Percentiles rank a stretch among this genome's conserved stretches.
These are phyloP conservation scores for Paramecium biaurelia DNA, from an alignment of 73 alveolate genomes.

Conservation along the genomic window DNA sequence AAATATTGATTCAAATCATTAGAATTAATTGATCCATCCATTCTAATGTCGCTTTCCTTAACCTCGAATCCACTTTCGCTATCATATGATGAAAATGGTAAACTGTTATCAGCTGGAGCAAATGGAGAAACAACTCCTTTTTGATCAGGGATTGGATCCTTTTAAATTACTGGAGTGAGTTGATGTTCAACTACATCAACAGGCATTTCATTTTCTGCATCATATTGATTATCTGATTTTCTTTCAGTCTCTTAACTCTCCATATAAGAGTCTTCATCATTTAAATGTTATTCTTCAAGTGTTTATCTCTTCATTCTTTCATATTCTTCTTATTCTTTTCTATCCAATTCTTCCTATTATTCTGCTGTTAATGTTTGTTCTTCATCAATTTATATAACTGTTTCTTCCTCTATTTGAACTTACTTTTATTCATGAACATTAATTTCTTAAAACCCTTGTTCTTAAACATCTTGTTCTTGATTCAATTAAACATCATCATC, in stretches of 20 bases:
- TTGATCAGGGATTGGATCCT: neutral
- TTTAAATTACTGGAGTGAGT: neutral
- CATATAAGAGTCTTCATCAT: neutral
- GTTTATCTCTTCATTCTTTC: neutral
- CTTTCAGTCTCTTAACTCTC: neutral
- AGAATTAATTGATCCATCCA: neutral
- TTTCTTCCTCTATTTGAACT: neutral
- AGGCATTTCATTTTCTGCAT: neutral
- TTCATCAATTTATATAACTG: neutral
- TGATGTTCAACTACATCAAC: conserved; percentile 46
- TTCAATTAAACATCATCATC: conserved; percentile 21
- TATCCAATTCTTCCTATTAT: neutral
- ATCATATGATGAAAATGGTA: conserved; percentile 9
- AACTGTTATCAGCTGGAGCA: conserved; percentile 35
- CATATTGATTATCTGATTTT: neutral
- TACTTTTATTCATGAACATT: neutral
- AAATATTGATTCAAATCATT: neutral
- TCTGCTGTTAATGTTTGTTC: neutral
- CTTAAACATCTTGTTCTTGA: neutral
- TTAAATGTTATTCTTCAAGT: neutral
- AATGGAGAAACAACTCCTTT: conserved; percentile 43
- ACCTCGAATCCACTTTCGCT: conserved; percentile 41
- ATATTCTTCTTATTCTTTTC: conserved; percentile 12
- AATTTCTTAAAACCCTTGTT: neutral
- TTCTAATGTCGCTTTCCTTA: neutral